phyloP scores from a whole-genome alignment of 2,329 filamentous ascomycete species.

The Elsinoe arachidis region DNA sequence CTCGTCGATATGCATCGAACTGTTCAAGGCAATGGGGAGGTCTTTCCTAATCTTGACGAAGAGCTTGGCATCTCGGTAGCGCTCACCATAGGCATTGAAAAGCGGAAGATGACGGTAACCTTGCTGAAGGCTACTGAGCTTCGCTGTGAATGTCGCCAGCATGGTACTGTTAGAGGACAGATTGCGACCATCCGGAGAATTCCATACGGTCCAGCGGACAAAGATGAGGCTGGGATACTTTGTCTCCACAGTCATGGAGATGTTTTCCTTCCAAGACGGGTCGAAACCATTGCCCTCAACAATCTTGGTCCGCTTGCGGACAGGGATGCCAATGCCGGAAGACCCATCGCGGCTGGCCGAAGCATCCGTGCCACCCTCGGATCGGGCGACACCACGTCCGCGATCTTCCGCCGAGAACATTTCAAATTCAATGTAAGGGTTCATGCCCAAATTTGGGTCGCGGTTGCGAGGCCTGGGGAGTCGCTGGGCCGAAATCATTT shows the following conservation, averaged over 20 bases:
- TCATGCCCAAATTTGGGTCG: constrained; percentile 65
- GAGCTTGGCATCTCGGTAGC: constrained; percentile 87
- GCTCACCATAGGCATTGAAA: constrained; percentile 79
- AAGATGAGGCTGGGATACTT: constrained; percentile 91
- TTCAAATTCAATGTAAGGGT: constrained; percentile 91
- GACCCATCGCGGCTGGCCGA: constrained; percentile 52
- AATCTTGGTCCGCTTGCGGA: constrained; percentile 70
- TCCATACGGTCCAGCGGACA: constrained; percentile 84
- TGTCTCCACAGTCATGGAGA: constrained; percentile 78
- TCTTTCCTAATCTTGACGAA: constrained; percentile 78
- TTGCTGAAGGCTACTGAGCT: constrained; percentile 78
- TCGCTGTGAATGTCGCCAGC: constrained; percentile 84
- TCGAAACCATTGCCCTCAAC: constrained; percentile 88
- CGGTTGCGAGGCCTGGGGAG: constrained; percentile 73
- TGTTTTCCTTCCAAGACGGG: constrained; percentile 72
- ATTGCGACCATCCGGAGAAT: constrained; percentile 68
- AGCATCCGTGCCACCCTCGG: constrained; percentile 57
- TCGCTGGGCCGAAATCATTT: constrained; percentile 89
- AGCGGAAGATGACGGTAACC: constrained; percentile 89
- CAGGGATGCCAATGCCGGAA: constrained; percentile 61
- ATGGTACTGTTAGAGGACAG: constrained; percentile 52
- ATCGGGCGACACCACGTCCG: constrained; percentile 60
- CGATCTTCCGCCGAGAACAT: constrained; percentile 92
- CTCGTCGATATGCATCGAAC: constrained; percentile 21
- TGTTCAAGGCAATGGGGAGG: constrained; percentile 21